A percentile compares a stretch with the other conserved stretches of the same genome.
phyloP scores from a whole-genome alignment of 257 asterid species.

The Petrea volubilis region DNA sequence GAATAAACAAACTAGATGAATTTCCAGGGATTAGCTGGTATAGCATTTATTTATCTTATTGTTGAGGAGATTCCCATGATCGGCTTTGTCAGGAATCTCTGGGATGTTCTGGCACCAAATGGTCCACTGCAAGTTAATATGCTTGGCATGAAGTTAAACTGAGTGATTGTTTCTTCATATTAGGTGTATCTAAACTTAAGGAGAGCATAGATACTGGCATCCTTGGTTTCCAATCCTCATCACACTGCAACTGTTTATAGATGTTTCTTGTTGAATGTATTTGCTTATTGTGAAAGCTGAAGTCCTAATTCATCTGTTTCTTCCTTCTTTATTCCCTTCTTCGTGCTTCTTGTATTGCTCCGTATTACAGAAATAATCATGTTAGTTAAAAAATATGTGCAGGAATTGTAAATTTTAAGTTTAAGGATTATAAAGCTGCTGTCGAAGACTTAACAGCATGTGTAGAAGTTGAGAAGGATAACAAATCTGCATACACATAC shows the following conservation, averaged over 20 bases:
- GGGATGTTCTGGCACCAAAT: not conserved
- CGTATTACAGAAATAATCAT: slow-evolving; percentile 19
- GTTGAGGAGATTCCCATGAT: not conserved
- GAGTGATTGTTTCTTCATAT: not conserved
- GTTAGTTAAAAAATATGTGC: slow-evolving; percentile 39
- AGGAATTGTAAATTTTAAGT: slow-evolving; percentile 96
- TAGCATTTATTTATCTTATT: not conserved
- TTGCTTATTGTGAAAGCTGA: slow-evolving; percentile 25
- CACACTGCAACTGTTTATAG: not conserved
- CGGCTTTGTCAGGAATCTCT: not conserved
- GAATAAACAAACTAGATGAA: not conserved
- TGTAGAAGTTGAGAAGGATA: slow-evolving; percentile 71
- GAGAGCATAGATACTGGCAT: not conserved
- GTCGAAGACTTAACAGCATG: slow-evolving; percentile 88
- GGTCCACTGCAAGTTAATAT: not conserved
- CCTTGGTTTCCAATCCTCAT: not conserved
- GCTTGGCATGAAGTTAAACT: not conserved
- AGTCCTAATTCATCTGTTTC: slow-evolving; percentile 4
- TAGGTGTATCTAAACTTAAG: slow-evolving; percentile 2
- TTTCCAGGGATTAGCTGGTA: slow-evolving; percentile 2
- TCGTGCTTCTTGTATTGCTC: slow-evolving; percentile 22
- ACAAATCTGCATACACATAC: slow-evolving; percentile 95
- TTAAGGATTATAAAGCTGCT: slow-evolving; percentile 89
- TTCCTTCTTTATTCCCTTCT: not conserved
- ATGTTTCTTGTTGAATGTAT: slow-evolving; percentile 3